A percentile compares a stretch with the other conserved stretches of the same genome.
phyloP scores from a whole-genome alignment of 176 grass and related monocot genomes.

The Bonia amplexicaulis region DNA sequence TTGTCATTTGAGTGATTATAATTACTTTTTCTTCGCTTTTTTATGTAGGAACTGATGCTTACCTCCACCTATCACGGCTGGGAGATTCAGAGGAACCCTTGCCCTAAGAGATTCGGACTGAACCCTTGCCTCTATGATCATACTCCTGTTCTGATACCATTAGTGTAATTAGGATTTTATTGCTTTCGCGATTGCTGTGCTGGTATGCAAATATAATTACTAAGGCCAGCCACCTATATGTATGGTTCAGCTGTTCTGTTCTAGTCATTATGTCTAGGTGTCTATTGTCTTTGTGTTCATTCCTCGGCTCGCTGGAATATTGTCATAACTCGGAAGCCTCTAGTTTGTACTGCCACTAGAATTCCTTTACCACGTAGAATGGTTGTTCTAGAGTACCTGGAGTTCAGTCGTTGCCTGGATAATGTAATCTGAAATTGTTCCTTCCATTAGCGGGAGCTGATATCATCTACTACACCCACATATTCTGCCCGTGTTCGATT shows the following conservation, averaged over 20 bases:
- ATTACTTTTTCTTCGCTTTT: background rate
- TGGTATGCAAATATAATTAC: slow-evolving; percentile 40
- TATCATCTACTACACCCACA: background rate
- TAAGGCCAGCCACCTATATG: slow-evolving; percentile 27
- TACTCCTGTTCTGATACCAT: slow-evolving; percentile 3
- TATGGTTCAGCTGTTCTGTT: slow-evolving; percentile 7
- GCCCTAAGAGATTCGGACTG: slow-evolving; percentile 37
- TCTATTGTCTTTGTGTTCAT: background rate
- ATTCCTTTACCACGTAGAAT: background rate
- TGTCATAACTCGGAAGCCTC: background rate
- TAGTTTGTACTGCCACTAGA: background rate
- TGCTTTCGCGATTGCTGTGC: slow-evolving; percentile 21
- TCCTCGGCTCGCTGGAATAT: background rate
- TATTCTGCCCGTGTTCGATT: background rate
- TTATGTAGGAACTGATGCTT: slow-evolving; percentile 85
- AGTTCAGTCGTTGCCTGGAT: background rate
- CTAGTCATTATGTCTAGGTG: background rate
- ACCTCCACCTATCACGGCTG: slow-evolving; percentile 86
- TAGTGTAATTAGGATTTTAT: slow-evolving; percentile 33
- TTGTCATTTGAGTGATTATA: background rate
- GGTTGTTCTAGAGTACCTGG: background rate
- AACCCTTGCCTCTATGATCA: slow-evolving; percentile 4
- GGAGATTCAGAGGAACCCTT: slow-evolving; percentile 95
- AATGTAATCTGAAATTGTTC: background rate
- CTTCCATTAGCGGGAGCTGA: background rate